Base-by-base conservation (phyloP, 1,139 yeast genomes). In the Hemisphaericaspora subhashii region DNA sequence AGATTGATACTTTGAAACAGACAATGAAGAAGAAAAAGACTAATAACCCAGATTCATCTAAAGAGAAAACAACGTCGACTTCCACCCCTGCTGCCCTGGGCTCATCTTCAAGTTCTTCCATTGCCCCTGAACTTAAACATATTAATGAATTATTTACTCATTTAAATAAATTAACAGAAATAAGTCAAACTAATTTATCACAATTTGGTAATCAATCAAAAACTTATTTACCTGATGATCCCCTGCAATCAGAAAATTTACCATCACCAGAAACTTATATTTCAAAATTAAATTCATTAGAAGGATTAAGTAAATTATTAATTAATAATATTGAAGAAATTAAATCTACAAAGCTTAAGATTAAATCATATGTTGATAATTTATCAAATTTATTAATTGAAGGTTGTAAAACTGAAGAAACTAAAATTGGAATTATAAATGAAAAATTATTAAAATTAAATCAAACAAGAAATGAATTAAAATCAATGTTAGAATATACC, bases 191-290 rank as follows among this genome's bases (percentile, higher is more conserved):
- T 10, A 68, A 65, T 48, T 54, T 71, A 39, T 64, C 71, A 14
- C 74, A 70, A 45, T 66, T 74, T 36, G 71, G 72, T 1, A 62
- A 68, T 28, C 74, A 75, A 44, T 61, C 74, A 6, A 64, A 67
- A 23, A 58, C 61, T 1, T 73, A 72, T 45, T 51, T 72, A n/a
- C 73, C 75, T 0, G 53, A 53, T 15, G 67, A 68, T 41, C 73
- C 72, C 3, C 54, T 66, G 12, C 62, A 60, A 5, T 62, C 72
- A 22, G 81, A 76, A 26, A 66, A 66, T 35, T 61, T 77, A 33
- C 83, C 83, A 2, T 70, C 77, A 7, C 81, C 83, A 5, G 64
- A 67, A 24, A 65, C 66, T 18, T 77, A 77, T 53, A 62, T 74
- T 6, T 57, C 71, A 24, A 74, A 74, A 51, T 61, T 78, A 34